Base-by-base conservation (phyloP, 1,284 basidiomycete genomes). In the Amylostereum areolatum region DNA sequence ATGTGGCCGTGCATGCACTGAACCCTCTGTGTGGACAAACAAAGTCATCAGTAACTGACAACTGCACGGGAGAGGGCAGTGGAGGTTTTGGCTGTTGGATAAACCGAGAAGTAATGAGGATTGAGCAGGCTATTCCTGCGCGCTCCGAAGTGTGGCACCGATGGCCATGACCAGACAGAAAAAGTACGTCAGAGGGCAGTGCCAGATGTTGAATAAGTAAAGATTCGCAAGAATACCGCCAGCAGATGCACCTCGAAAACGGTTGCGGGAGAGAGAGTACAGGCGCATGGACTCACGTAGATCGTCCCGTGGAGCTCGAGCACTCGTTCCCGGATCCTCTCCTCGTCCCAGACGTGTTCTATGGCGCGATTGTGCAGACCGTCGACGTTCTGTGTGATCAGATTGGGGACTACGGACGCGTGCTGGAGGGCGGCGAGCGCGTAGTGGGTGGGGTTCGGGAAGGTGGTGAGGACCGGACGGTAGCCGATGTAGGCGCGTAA, bases 301-400 rank as follows among this genome's bases (percentile, higher is more conserved):
- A 97, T 68, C 6, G 88, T 92, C 24, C 93, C 94, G 64, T 97
- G 93, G 7, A 97, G 75, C 63, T 96, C 92, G 30, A 96, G 70
- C 46, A 94, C 84, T 8, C 66, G 66, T 33, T 72, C 58, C 34
- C 73, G 62, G 46, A 75, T 63, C 36, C 55, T 62, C 5, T 59
- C 45, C n/a, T 66, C 57, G 49, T 67, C 61, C 67, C 65, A 71
- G 24, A 68, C 59, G 47, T 61, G 67, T 54, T 61, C 60, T 41
- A 83, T 63, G 29, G 83, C 87, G 68, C 92, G 92, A 45, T 83
- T 82, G 61, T 95, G 92, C 10, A 96, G 77, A 6, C 92, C 92
- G 60, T 97, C 94, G 5, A 97, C 92, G 59, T 95, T 96, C 65
- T 96, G 92, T 0, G 94, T 97, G 50, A 97, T 83, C 28, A 93